Evolutionary conservation across 805 yeast species (phyloP).

Genomic region (Komagataella kurtzmanii): DNA sequence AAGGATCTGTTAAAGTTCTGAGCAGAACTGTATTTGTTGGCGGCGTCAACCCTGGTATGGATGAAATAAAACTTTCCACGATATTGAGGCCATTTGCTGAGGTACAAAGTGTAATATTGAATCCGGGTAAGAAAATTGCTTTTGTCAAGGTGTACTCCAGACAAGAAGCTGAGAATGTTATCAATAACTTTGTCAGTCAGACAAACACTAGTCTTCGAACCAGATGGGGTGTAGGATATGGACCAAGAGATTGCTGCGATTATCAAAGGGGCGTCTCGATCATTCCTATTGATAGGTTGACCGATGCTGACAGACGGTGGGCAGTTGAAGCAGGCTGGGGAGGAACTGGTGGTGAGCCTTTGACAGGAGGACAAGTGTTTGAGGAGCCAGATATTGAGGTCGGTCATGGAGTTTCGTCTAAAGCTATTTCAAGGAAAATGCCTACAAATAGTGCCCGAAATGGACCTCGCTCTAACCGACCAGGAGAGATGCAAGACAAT

Average conservation of each 20-base stretch:
- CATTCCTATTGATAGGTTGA: constrained; percentile 75
- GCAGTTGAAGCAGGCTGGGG: constrained; percentile 88
- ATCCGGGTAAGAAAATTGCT: constrained; percentile 87
- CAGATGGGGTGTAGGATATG: constrained; percentile 98
- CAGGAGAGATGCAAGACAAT: background rate
- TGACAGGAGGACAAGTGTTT: constrained; percentile 67
- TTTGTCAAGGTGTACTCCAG: constrained; percentile 90
- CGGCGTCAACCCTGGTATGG: constrained; percentile 79
- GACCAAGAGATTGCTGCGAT: constrained; percentile 97
- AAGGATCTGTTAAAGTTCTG: constrained; percentile 67
- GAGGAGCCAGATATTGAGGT: constrained; percentile 98
- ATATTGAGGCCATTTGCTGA: constrained; percentile 73
- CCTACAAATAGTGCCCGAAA: constrained; percentile 79
- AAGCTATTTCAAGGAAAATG: constrained; percentile 84
- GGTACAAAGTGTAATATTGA: constrained; percentile 81
- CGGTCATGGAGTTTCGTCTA: constrained; percentile 87
- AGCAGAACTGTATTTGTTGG: constrained; percentile 91
- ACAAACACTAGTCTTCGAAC: constrained; percentile 64
- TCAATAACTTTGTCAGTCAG: constrained; percentile 43
- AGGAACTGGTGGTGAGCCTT: constrained; percentile 83
- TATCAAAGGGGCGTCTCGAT: constrained; percentile 83
- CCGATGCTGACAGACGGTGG: constrained; percentile 93
- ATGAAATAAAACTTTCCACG: constrained; percentile 54
- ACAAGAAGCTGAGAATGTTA: constrained; percentile 77
- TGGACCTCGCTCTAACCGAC: constrained; percentile 63